A percentile compares a stretch with the other conserved stretches of the same genome.
These are phyloP conservation scores for Stagonosporopsis chrysanthemi DNA, from an alignment of 2,329 filamentous ascomycete species.

Conservation along the genomic window DNA sequence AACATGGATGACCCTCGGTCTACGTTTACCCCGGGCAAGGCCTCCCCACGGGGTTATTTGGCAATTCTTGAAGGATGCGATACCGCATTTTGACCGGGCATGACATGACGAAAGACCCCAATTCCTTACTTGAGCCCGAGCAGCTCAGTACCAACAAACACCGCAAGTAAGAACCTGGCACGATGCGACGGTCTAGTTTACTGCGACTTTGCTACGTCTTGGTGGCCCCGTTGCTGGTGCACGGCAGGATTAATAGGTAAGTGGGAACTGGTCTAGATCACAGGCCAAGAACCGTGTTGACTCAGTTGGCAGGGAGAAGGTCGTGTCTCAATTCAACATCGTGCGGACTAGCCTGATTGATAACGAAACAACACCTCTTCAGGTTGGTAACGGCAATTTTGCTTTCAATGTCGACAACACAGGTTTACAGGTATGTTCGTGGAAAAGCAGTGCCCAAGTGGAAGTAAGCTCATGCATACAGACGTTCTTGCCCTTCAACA, in stretches of 20 bases:
- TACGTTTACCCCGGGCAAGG: conserved; percentile 23
- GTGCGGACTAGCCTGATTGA: conserved; percentile 29
- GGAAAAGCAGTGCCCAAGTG: background rate
- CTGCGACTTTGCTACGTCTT: background rate
- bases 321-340: conserved; percentile 34
- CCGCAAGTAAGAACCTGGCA: background rate
- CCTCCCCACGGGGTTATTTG: conserved; percentile 2
- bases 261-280: background rate
- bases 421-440: conserved; percentile 48
- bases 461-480: background rate
- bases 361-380: conserved; percentile 59
- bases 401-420: conserved; percentile 57
- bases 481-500: conserved; percentile 52
- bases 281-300: background rate
- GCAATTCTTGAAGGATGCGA: background rate
- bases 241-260: conserved; percentile 28
- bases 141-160: background rate
- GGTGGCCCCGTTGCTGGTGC: background rate
- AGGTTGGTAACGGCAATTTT: conserved; percentile 58
- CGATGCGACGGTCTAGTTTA: background rate
- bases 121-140: background rate
- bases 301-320: conserved; percentile 1
- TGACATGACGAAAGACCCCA: background rate
- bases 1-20: conserved; percentile 12
- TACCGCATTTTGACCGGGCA: background rate